A percentile compares a stretch with the other conserved stretches of the same genome.
These are phyloP conservation scores for Sabuloglossum arenarium DNA, from an alignment of 495 filamentous ascomycete species.

Conservation along the genomic window DNA sequence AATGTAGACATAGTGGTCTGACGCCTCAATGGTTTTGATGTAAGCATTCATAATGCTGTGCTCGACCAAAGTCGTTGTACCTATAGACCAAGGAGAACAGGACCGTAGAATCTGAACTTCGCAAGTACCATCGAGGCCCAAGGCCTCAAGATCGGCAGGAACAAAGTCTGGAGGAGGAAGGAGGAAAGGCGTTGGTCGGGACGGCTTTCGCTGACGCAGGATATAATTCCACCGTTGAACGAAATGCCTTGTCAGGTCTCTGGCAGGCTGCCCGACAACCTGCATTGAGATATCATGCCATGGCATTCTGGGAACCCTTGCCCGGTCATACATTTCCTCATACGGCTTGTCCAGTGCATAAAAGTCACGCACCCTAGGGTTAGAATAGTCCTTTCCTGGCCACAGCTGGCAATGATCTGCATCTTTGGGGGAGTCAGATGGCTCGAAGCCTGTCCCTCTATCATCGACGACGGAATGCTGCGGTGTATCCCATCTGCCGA, in stretches of 20 bases:
- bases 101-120: slow-evolving; percentile 92
- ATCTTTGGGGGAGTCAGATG: slow-evolving; percentile 54
- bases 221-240: slow-evolving; percentile 99
- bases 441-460: slow-evolving; percentile 86
- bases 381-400: slow-evolving; percentile 98
- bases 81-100: slow-evolving; percentile 76
- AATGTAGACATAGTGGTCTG: slow-evolving; percentile 95
- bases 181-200: slow-evolving; percentile 80
- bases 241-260: slow-evolving; percentile 89
- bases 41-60: slow-evolving; percentile 94
- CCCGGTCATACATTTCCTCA: slow-evolving; percentile 96
- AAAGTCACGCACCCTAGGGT: slow-evolving; percentile 88
- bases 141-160: slow-evolving; percentile 58
- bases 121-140: slow-evolving; percentile 81
- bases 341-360: slow-evolving; percentile 87
- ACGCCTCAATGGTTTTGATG: slow-evolving; percentile 79
- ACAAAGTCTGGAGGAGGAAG: slow-evolving; percentile 86
- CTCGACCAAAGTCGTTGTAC: slow-evolving; percentile 61
- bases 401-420: slow-evolving; percentile 89
- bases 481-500: slow-evolving; percentile 92
- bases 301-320: slow-evolving; percentile 77
- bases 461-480: slow-evolving; percentile 82
- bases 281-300: slow-evolving; percentile 99
- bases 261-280: slow-evolving; percentile 84
- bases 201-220: slow-evolving; percentile 80